A percentile compares a stretch with the other conserved stretches of the same genome.
phyloP scores from a whole-genome alignment of 805 yeast species.

The Suhomyces sp. region DNA sequence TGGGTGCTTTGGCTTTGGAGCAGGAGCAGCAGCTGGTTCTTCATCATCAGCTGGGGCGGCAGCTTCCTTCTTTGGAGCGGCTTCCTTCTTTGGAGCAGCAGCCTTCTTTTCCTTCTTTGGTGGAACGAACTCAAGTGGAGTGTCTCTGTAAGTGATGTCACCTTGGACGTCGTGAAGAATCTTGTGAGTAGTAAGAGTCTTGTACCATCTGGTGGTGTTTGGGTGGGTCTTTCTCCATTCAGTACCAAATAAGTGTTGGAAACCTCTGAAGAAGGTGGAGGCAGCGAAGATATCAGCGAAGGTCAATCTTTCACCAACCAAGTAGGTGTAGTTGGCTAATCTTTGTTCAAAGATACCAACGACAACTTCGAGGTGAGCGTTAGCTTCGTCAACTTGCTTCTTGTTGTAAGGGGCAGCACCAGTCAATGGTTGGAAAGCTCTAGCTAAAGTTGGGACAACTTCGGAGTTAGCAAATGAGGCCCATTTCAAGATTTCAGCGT shows the following conservation, averaged over 20 bases:
- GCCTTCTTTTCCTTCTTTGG: conserved; percentile 74
- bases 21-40: conserved; percentile 45
- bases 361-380: conserved; percentile 26
- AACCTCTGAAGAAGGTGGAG: conserved; percentile 49
- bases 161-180: conserved; percentile 34
- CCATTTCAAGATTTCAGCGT: conserved; percentile 73
- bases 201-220: conserved; percentile 67
- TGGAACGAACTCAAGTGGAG: conserved; percentile 61
- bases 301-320: conserved; percentile 49
- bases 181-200: conserved; percentile 49
- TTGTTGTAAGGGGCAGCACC: conserved; percentile 79
- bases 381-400: conserved; percentile 54
- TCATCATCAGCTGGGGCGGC: conserved; percentile 37
- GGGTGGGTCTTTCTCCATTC: conserved; percentile 68
- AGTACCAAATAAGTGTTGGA: conserved; percentile 57
- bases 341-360: conserved; percentile 29
- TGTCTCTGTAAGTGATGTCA: conserved; percentile 58
- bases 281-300: conserved; percentile 46
- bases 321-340: conserved; percentile 42
- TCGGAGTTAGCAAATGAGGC: conserved; percentile 74
- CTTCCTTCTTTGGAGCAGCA: conserved; percentile 39
- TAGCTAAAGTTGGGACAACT: conserved; percentile 42
- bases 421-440: conserved; percentile 55
- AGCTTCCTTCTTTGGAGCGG: conserved; percentile 31
- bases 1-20: conserved; percentile 89